A percentile compares a stretch with the other conserved stretches of the same genome.
phyloP scores from a whole-genome alignment of 1,284 basidiomycete genomes.

The Naganishia cerealis region DNA sequence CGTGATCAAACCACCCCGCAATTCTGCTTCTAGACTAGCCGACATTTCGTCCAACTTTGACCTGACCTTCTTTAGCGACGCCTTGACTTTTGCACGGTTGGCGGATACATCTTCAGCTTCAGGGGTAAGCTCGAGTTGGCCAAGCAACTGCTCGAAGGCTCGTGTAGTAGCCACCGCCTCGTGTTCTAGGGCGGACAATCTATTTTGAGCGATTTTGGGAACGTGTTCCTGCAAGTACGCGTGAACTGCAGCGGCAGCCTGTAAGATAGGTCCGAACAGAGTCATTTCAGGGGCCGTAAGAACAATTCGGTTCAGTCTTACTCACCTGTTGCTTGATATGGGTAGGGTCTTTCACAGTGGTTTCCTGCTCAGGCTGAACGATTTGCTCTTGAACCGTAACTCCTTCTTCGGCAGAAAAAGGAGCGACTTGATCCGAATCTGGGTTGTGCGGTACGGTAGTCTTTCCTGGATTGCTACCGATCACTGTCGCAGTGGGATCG shows the following conservation, averaged over 20 bases:
- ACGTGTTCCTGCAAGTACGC: conserved; percentile 20
- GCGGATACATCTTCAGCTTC: conserved; percentile 21
- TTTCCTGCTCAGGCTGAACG: background rate
- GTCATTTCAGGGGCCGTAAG: background rate
- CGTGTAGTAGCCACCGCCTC: conserved; percentile 8
- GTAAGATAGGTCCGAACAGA: background rate
- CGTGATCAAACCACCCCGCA: conserved; percentile 19
- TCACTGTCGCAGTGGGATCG: conserved; percentile 17
- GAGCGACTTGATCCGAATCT: conserved; percentile 16
- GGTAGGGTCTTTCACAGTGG: conserved; percentile 12
- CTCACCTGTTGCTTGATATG: conserved; percentile 24
- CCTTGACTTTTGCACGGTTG: conserved; percentile 25
- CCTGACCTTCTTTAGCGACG: conserved; percentile 20
- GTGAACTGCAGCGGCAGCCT: conserved; percentile 15
- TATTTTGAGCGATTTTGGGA: conserved; percentile 17
- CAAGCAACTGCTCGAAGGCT: conserved; percentile 22
- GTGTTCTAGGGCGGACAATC: conserved; percentile 13
- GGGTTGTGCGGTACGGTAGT: conserved; percentile 23
- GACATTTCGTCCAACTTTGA: conserved; percentile 22
- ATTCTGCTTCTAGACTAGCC: conserved; percentile 4
- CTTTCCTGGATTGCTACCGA: conserved; percentile 23
- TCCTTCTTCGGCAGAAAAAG: background rate
- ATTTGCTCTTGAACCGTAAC: conserved; percentile 6
- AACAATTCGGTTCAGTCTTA: background rate
- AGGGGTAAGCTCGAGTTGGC: conserved; percentile 9